Evolutionary conservation across 352 stramenopile species (phyloP).

Genomic region (Phytophthora syringae): DNA sequence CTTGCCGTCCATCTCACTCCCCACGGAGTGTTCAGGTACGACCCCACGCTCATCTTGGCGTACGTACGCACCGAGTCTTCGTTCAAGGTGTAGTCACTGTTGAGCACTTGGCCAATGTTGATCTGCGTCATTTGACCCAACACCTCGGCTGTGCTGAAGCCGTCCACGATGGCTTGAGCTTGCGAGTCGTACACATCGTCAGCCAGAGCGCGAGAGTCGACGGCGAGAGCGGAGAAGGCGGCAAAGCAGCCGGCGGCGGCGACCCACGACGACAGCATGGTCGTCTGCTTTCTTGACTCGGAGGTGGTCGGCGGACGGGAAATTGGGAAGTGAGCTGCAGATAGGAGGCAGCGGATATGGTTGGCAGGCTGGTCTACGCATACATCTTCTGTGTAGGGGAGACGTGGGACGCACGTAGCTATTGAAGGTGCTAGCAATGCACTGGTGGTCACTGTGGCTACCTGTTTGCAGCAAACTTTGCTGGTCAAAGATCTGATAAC

Average conservation of each 20-base stretch:
- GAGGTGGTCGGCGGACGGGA: conserved; percentile 6
- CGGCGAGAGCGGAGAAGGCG: conserved; percentile 20
- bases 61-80: conserved; percentile 64
- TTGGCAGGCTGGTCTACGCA: neutral
- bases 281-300: neutral
- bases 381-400: conserved; percentile 14
- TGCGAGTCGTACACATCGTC: conserved; percentile 43
- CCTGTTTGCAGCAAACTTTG: too few relatives aligned
- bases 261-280: conserved; percentile 51
- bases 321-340: conserved; percentile 40
- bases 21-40: conserved; percentile 84
- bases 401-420: conserved; percentile 20
- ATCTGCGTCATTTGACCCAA: conserved; percentile 93
- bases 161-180: conserved; percentile 58
- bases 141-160: conserved; percentile 56
- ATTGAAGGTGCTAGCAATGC: conserved; percentile 17
- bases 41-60: conserved; percentile 83
- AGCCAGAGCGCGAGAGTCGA: conserved; percentile 17
- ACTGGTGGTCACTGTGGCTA: neutral
- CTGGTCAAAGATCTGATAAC: neutral
- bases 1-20: conserved; percentile 29
- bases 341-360: neutral
- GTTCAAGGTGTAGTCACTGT: conserved; percentile 65
- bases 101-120: conserved; percentile 78
- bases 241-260: conserved; percentile 35